These are phyloP conservation scores for Starmerella potacharoeniae DNA, from an alignment of 805 yeast genomes.

Conservation along the genomic window DNA sequence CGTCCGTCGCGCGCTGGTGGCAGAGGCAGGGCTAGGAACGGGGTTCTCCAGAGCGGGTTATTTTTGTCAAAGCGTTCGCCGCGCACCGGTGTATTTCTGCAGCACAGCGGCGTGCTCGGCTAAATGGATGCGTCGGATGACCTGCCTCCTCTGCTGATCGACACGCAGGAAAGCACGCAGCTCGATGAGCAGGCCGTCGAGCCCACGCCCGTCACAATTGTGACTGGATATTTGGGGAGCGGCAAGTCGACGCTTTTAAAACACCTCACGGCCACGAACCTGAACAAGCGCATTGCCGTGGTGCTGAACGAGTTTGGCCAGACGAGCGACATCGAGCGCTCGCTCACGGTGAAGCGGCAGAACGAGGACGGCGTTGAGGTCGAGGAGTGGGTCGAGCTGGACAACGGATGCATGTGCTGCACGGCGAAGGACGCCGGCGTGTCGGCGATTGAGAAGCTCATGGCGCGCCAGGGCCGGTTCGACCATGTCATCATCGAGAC, in stretches of 20 bases:
- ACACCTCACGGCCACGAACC: conserved; percentile 48
- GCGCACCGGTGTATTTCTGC: no score
- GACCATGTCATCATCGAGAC: conserved; percentile 92
- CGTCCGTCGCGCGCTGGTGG: neutral
- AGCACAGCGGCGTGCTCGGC: neutral
- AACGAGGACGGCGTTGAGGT: conserved; percentile 39
- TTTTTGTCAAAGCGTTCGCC: no score
- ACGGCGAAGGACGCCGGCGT: conserved; percentile 94
- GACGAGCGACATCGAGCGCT: conserved; percentile 77
- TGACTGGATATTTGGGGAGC: conserved; percentile 90
- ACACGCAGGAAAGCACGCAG: conserved; percentile 1
- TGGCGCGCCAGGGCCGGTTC: conserved; percentile 53
- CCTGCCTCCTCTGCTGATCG: conserved; percentile 23
- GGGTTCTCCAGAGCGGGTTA: no score
- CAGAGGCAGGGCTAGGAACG: neutral
- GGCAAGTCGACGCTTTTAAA: conserved; percentile 81
- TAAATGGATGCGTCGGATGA: conserved; percentile 17
- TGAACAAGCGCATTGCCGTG: conserved; percentile 72
- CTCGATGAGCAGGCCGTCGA: neutral
- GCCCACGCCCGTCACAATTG: conserved; percentile 68
- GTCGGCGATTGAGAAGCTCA: conserved; percentile 75
- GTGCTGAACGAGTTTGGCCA: conserved; percentile 84
- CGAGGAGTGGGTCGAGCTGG: conserved; percentile 92
- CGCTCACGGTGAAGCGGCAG: conserved; percentile 46
- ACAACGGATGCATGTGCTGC: conserved; percentile 94